Conservation (phyloP, 2,329 filamentous ascomycete genomes). For the Diaporthe sp. region DNA sequence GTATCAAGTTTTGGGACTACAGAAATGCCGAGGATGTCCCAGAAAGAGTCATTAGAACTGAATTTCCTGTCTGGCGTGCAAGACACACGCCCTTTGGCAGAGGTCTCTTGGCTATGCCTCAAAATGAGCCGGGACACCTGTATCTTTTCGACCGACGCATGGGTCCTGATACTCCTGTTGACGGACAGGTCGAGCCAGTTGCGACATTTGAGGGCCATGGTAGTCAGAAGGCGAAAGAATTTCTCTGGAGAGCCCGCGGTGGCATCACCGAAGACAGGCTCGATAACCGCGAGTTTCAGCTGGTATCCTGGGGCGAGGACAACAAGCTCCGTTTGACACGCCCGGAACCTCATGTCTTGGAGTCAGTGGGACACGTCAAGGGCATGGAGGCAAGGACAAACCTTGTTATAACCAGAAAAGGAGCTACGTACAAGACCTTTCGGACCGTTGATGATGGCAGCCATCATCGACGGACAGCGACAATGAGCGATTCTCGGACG, state of each 20-base stretch:
- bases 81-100: constrained; percentile 91
- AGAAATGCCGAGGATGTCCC: constrained; percentile 71
- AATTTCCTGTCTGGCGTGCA: constrained; percentile 91
- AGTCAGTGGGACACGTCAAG: constrained; percentile 80
- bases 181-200: constrained; percentile 63
- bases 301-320: constrained; percentile 94
- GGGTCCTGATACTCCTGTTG: constrained; percentile 59
- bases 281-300: constrained; percentile 90
- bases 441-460: constrained; percentile 76
- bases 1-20: constrained; percentile 95
- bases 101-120: constrained; percentile 91
- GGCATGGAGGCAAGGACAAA: constrained; percentile 75
- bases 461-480: constrained; percentile 71
- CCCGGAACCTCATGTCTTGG: constrained; percentile 74
- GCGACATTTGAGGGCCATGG: constrained; percentile 73
- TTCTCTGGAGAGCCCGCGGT: constrained; percentile 88
- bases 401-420: constrained; percentile 83
- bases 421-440: constrained; percentile 88
- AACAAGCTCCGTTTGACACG: constrained; percentile 85
- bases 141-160: constrained; percentile 83
- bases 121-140: constrained; percentile 86
- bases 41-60: constrained; percentile 83
- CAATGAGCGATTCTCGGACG: constrained; percentile 72
- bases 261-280: constrained; percentile 74
- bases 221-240: constrained; percentile 85